Base-by-base conservation (phyloP, 2,329 filamentous ascomycete species). In the Xylaria sp. region DNA sequence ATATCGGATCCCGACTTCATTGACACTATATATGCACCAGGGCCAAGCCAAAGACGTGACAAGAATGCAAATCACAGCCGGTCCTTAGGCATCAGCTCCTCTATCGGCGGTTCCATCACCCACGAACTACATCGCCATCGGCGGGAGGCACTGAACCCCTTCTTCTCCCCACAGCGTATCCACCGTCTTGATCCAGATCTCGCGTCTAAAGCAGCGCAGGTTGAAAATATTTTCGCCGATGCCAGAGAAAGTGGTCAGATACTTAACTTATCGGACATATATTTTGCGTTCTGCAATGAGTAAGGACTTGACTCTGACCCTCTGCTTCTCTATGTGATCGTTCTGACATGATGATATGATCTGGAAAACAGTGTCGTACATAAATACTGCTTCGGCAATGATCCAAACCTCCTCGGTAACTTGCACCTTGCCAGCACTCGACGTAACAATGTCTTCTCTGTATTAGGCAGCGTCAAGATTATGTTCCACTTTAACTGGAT, bases 391-490 rank as follows among this genome's bases (percentile, higher is more conserved):
- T 79, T 80, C 44, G 75, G 76, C 0, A 70, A 72, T 26, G 71
- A 76, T 61, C 71, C 70, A 31, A 63, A 75, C 44, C 65, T 76
- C 17, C 70, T 79, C 10, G 62, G 64, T 11, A 69, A 77, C 46
- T 59, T 76, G 26, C 40, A 48, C 40, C 71, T 75, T 10, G 77
- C 77, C 17, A 71, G 70, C 17, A 72, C 48, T 13, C 68, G 73
- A 46, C 74, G 78, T 13, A 63, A 72, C 26, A 78, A 80, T 66
- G 74, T 77, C 56, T 72, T 69, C 13, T 66, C 70, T 10, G 69
- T 80, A 6, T 71, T 79, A 10, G 58, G 71, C 26, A 73, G 75
- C n/a, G 74, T 78, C 17, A 76, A 78, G 61, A 44, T 79, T 40
- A 79, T 77, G 54, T 73, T 76, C 44, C 75, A 79, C 56, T 78